These are phyloP conservation scores for Anisodus tanguticus DNA, from an alignment of 257 asterid species.

Conservation along the genomic window DNA sequence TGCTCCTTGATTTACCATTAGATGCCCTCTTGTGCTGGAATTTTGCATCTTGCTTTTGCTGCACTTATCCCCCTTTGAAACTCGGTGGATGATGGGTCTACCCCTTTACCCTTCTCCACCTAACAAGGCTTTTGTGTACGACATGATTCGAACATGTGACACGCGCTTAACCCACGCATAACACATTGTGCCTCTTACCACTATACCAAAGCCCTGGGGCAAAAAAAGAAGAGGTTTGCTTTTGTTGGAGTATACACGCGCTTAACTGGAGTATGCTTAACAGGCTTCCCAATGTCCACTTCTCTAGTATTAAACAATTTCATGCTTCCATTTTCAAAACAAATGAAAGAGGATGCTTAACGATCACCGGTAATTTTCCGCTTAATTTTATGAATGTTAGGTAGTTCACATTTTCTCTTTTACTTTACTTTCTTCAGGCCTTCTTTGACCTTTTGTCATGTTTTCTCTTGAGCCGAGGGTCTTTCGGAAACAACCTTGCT, in stretches of 20 bases:
- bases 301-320: slow-evolving; percentile 9
- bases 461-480: too few species aligned
- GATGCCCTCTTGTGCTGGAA: not conserved
- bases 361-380: not conserved
- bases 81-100: not conserved
- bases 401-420: not conserved
- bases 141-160: slow-evolving; percentile 1
- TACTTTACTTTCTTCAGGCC: too few species aligned
- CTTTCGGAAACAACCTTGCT: too few species aligned
- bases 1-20: not conserved
- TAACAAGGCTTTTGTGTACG: not conserved
- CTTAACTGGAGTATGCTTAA: not conserved
- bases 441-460: too few species aligned
- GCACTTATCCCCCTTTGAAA: not conserved
- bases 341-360: not conserved
- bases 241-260: too few species aligned
- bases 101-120: not conserved
- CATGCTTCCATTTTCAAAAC: not conserved
- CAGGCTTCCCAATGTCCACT: not conserved
- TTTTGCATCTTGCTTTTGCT: not conserved
- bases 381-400: not conserved
- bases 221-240: not conserved
- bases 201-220: not conserved
- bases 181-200: not conserved
- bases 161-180: not conserved